Evolutionary conservation across 345 rosid genomes (phyloP).

Genomic region (Kernera saxatilis): DNA sequence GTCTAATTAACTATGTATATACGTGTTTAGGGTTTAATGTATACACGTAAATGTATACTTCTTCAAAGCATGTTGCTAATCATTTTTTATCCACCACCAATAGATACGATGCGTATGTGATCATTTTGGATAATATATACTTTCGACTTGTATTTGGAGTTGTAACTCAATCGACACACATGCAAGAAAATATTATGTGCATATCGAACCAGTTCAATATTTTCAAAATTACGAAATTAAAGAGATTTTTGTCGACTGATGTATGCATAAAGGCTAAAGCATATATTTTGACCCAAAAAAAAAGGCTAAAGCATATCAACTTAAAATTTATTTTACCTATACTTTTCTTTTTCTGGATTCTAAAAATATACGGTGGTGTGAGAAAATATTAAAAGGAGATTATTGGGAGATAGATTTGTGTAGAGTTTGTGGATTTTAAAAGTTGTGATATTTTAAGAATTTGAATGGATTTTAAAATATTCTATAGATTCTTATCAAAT

Average conservation of each 20-base stretch:
- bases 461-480: too few species aligned
- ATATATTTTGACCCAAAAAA: too few species aligned
- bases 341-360: not conserved
- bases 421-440: too few species aligned
- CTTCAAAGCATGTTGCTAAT: not conserved
- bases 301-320: not conserved
- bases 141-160: not conserved
- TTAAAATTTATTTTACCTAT: not conserved
- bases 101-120: not conserved
- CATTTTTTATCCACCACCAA: not conserved
- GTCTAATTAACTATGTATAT: not conserved
- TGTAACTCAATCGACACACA: not conserved
- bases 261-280: not conserved
- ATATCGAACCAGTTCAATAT: not conserved
- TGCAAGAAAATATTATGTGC: not conserved
- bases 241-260: not conserved
- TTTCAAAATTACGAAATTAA: not conserved
- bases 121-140: not conserved
- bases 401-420: too few species aligned
- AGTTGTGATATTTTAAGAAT: too few species aligned
- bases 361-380: not conserved
- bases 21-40: not conserved
- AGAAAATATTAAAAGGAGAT: too few species aligned
- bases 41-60: constrained; percentile 21
- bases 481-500: too few species aligned